phyloP scores from a whole-genome alignment of 225 moss, liverwort and hornwort genomes.

The Takakia lepidozioides region DNA sequence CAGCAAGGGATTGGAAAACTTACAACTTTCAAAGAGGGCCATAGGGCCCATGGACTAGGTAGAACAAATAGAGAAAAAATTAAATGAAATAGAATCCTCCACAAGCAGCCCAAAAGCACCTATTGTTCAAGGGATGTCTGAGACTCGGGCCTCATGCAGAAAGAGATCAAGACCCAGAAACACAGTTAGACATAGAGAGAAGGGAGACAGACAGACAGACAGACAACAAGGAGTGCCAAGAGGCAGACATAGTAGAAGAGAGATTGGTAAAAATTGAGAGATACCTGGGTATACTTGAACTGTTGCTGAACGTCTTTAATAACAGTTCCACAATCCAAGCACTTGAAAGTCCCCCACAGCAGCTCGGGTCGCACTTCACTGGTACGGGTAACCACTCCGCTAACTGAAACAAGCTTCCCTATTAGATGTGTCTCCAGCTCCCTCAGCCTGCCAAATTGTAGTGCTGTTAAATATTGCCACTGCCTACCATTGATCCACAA shows the following conservation, averaged over 20 bases:
- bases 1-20: no score
- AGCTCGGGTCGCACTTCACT: slow-evolving; percentile 99
- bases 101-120: no score
- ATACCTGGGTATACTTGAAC: slow-evolving; percentile 96
- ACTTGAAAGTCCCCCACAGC: slow-evolving; percentile 81
- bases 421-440: slow-evolving; percentile 89
- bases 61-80: no score
- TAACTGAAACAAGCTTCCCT: slow-evolving; percentile 89
- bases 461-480: no score
- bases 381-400: slow-evolving; percentile 98
- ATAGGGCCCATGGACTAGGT: no score
- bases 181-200: background rate
- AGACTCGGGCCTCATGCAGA: no score
- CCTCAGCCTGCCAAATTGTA: slow-evolving; percentile 56
- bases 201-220: background rate
- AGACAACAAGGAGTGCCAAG: background rate
- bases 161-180: no score
- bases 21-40: no score
- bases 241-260: background rate
- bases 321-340: slow-evolving; percentile 81
- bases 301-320: slow-evolving; percentile 79
- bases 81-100: no score
- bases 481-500: no score
- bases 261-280: background rate
- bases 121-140: no score